Base-by-base conservation (phyloP, 106 monocot species). In the Dendrobium huoshanense region DNA sequence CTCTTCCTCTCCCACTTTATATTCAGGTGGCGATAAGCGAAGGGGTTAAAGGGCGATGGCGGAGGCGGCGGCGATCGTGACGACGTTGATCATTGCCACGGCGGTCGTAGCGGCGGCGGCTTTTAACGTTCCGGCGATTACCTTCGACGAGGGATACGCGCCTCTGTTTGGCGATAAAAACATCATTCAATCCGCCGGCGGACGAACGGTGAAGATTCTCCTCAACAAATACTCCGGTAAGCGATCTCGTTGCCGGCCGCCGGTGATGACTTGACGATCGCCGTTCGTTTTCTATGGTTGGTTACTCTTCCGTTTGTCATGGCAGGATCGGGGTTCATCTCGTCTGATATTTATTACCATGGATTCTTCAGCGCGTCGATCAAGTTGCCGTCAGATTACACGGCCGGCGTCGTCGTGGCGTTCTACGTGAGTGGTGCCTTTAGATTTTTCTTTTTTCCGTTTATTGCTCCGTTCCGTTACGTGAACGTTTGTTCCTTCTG, bases 151-250 rank as follows among this genome's bases (percentile, higher is more conserved):
- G 48, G 90, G 88, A 3, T 90, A 78, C 83, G 41, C 81, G 6
- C 81, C 76, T 20, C 74, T 90, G 25, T 90, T 90, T 65, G 90
- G 90, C 31, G 79, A 86, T 8, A 72, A 18, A 37, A 90, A 90
- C 80, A 81, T 90, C 73, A 80, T 82, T 3, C 81, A 55, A 19
- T 90, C 90, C 2, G 54, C 73, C 25, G 83, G 88, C 40, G 82
- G 86, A 11, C 70, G 81, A 18, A 80, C 55, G 51, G 88, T 85
- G 79, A 68, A 83, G 10, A 77, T 90, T 43, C 81, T 59, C 43
- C 90, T 90, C 61, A 80, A 88, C 64, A 85, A 87, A 41, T 90
- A 80, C 75, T 78, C 90, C 5, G 89, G 89, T 89, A 37, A 77
- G 68, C 61, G 41, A 40, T 43, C 44, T 3, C 41, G 4, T 22